These are phyloP conservation scores for Tricholoma hemisulphureum DNA, from an alignment of 768 basidiomycete genomes.

Conservation along the genomic window DNA sequence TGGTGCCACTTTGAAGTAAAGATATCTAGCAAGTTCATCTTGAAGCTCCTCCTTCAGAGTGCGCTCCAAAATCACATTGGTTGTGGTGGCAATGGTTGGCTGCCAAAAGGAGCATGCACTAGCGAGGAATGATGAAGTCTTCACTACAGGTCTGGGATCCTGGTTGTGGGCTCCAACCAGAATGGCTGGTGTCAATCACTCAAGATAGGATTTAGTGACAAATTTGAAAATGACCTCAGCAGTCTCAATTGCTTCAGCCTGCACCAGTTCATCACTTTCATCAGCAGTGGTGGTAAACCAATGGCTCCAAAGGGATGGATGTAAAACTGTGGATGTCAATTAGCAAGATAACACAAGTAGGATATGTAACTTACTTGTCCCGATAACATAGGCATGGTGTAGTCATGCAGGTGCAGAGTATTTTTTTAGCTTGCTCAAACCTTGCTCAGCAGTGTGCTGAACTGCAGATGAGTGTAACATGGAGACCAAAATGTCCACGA, in stretches of 20 bases:
- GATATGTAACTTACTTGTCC: constrained; percentile 23
- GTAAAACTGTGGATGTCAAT: constrained; percentile 20
- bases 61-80: not conserved
- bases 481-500: constrained; percentile 8
- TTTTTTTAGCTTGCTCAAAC: constrained; percentile 9
- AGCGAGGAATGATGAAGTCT: not conserved
- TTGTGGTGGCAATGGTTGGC: not conserved
- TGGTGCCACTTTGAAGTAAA: not conserved
- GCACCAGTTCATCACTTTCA: not conserved
- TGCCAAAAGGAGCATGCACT: not conserved
- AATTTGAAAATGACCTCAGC: not conserved
- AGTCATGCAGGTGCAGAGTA: constrained; percentile 23
- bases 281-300: constrained; percentile 4
- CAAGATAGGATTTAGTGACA: not conserved
- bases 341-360: not conserved
- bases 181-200: not conserved
- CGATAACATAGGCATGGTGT: constrained; percentile 27
- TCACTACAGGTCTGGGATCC: not conserved
- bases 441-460: constrained; percentile 18
- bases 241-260: not conserved
- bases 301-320: constrained; percentile 19
- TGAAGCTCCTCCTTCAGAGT: not conserved
- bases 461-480: constrained; percentile 6
- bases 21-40: not conserved
- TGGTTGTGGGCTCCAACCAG: not conserved